A percentile compares a stretch with the other conserved stretches of the same genome.
Evolutionary conservation across 2,329 filamentous ascomycete species (phyloP).

Genomic region (Emericellopsis atlantica): DNA sequence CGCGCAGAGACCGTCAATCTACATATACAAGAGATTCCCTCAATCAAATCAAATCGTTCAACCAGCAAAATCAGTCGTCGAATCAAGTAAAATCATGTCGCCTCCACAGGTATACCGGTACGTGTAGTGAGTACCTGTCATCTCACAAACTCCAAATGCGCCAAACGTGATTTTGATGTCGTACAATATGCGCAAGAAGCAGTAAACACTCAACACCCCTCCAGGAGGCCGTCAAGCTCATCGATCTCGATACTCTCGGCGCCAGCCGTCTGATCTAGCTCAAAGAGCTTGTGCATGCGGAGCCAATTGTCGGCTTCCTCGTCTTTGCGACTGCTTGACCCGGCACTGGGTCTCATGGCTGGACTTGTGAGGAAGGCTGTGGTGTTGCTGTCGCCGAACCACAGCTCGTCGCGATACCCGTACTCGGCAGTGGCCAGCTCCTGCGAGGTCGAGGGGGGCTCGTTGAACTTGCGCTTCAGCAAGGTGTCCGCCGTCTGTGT

Average conservation of each 20-base stretch:
- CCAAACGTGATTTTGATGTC: not conserved
- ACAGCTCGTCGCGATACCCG: slow-evolving; percentile 32
- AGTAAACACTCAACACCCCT: slow-evolving; percentile 41
- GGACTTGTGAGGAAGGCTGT: slow-evolving; percentile 40
- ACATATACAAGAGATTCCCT: too few species aligned
- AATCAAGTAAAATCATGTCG: not conserved
- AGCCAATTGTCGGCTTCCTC: slow-evolving; percentile 25
- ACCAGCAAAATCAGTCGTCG: not conserved
- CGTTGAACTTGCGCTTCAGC: slow-evolving; percentile 49
- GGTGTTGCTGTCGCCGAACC: slow-evolving; percentile 36
- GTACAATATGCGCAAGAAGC: not conserved
- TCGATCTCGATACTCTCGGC: slow-evolving; percentile 87
- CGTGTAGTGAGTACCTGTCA: not conserved
- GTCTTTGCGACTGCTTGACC: slow-evolving; percentile 19
- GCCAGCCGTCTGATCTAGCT: slow-evolving; percentile 47
- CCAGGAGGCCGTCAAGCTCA: slow-evolving; percentile 80
- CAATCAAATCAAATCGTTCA: too few species aligned
- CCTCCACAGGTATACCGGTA: not conserved
- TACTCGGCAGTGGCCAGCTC: slow-evolving; percentile 14
- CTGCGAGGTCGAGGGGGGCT: slow-evolving; percentile 20
- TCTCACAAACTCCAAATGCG: not conserved
- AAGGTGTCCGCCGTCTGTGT: slow-evolving; percentile 87
- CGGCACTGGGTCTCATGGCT: slow-evolving; percentile 28
- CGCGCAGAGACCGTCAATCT: too few species aligned
- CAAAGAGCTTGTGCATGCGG: slow-evolving; percentile 24